Conservation (phyloP, 192 early-diverging fungal species). For the Mortierella claussenii region DNA sequence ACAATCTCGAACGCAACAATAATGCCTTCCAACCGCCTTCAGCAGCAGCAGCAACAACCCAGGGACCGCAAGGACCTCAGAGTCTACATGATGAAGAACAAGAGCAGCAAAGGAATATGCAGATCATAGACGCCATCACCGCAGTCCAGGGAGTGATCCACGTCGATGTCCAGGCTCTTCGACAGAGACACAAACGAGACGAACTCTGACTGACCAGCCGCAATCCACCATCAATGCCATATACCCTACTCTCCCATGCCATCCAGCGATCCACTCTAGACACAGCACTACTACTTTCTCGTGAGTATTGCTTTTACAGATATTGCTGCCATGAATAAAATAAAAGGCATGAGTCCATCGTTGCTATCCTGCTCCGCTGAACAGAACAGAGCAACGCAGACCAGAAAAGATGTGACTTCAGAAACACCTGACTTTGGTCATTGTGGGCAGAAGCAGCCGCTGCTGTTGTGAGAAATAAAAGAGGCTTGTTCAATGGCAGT, state of each 20-base stretch:
- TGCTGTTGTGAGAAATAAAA: no score
- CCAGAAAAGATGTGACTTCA: no score
- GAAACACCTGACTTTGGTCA: no score
- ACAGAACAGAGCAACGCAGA: no score
- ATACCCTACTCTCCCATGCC: not conserved
- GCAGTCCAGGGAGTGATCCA: slow-evolving; percentile 39
- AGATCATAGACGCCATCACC: slow-evolving; percentile 31
- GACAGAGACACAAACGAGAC: slow-evolving; percentile 34
- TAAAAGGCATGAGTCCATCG: no score
- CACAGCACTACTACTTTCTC: no score
- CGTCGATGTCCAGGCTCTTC: slow-evolving; percentile 36
- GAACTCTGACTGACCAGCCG: slow-evolving; percentile 20
- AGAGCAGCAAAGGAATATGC: slow-evolving; percentile 31
- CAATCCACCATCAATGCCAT: not conserved
- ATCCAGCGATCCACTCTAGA: not conserved
- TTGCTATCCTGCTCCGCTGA: no score
- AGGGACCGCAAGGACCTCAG: not conserved
- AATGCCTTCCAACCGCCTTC: not conserved
- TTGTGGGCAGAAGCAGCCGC: no score
- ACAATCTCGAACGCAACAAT: not conserved
- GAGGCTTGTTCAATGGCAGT: no score
- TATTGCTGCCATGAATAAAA: no score
- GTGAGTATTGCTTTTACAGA: no score
- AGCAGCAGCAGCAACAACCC: not conserved
- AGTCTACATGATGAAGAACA: not conserved